Evolutionary conservation across 2,329 filamentous ascomycete species (phyloP).

Genomic region (Fusarium coicis): DNA sequence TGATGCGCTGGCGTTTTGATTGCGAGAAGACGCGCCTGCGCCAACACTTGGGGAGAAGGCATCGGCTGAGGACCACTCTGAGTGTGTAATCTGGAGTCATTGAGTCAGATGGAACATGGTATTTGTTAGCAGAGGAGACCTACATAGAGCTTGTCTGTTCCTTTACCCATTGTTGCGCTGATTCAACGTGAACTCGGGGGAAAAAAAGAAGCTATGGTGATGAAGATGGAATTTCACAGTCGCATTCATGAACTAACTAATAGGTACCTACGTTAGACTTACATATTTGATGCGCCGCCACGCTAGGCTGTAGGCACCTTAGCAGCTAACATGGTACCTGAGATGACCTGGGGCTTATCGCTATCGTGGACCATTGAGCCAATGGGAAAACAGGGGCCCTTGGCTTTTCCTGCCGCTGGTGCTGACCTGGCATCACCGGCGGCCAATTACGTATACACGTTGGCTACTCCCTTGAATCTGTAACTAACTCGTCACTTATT

Average conservation of each 20-base stretch:
- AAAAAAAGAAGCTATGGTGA: conserved; percentile 19
- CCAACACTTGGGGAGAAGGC: conserved; percentile 85
- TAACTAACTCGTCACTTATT: conserved; percentile 2
- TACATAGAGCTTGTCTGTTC: conserved; percentile 60
- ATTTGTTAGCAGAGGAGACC: conserved; percentile 1
- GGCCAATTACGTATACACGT: conserved; percentile 45
- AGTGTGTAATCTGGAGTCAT: conserved; percentile 80
- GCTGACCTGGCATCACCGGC: conserved; percentile 44
- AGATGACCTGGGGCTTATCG: conserved; percentile 37
- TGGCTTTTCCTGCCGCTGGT: conserved; percentile 20
- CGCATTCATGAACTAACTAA: background rate
- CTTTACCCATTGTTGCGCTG: conserved; percentile 52
- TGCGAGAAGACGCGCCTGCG: conserved; percentile 69
- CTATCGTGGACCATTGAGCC: conserved; percentile 10
- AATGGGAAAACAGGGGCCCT: conserved; percentile 14
- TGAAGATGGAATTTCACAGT: conserved; percentile 24
- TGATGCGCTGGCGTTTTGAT: conserved; percentile 57
- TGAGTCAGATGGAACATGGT: background rate
- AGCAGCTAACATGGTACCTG: conserved; percentile 21
- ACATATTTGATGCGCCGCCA: conserved; percentile 28
- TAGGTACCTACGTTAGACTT: background rate
- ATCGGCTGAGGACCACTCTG: conserved; percentile 94
- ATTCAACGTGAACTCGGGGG: background rate
- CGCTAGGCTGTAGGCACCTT: conserved; percentile 4
- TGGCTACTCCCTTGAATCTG: conserved; percentile 31